Conservation (phyloP, 2,329 filamentous ascomycete genomes). For the Pseudocercospora pini-densiflorae region DNA sequence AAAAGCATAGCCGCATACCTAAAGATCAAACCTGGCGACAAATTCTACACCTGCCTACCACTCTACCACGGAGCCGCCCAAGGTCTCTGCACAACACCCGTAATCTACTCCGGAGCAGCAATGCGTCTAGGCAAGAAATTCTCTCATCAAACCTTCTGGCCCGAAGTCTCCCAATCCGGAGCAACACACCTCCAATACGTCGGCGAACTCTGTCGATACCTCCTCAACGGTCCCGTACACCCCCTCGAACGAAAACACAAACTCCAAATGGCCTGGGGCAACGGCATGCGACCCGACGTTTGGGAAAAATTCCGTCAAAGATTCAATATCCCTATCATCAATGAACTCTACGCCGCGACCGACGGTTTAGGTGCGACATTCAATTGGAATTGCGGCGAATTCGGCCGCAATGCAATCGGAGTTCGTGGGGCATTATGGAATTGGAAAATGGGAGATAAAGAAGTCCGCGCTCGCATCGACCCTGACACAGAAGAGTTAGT, state of each 20-base stretch:
- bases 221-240: slow-evolving; percentile 67
- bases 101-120: slow-evolving; percentile 63
- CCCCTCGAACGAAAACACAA: slow-evolving; percentile 73
- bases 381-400: slow-evolving; percentile 35
- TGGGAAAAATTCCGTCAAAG: slow-evolving; percentile 81
- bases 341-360: slow-evolving; percentile 44
- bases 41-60: slow-evolving; percentile 67
- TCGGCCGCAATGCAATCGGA: slow-evolving; percentile 33
- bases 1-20: slow-evolving; percentile 68
- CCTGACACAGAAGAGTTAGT: slow-evolving; percentile 69
- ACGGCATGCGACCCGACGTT: slow-evolving; percentile 80
- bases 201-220: slow-evolving; percentile 81
- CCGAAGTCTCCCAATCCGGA: slow-evolving; percentile 68
- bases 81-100: slow-evolving; percentile 65
- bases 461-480: slow-evolving; percentile 70
- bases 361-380: slow-evolving; percentile 38
- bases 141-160: slow-evolving; percentile 76
- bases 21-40: slow-evolving; percentile 63
- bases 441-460: slow-evolving; percentile 24
- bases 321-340: slow-evolving; percentile 49
- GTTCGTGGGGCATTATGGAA: slow-evolving; percentile 35
- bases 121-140: slow-evolving; percentile 78
- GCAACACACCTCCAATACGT: slow-evolving; percentile 84
- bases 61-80: slow-evolving; percentile 82
- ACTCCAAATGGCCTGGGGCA: slow-evolving; percentile 75